phyloP scores from a whole-genome alignment of 179 eudicot genomes.

The Dionaea muscipula region DNA sequence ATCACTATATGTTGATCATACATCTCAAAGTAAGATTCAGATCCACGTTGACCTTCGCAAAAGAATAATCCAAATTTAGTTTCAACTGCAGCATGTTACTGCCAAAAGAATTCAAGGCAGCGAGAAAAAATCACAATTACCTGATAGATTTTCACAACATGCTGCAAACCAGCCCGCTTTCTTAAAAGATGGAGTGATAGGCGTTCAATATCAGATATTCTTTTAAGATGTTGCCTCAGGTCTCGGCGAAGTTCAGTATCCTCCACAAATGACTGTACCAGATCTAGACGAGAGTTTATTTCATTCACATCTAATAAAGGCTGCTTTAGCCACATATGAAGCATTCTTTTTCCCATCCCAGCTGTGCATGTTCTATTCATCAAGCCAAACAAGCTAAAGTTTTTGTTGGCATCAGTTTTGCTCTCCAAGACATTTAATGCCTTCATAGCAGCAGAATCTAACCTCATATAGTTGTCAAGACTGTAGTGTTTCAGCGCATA shows the following conservation, averaged over 20 bases:
- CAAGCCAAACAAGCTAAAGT: slow-evolving; percentile 87
- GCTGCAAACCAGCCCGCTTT: slow-evolving; percentile 57
- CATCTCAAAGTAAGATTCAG: too few relatives aligned
- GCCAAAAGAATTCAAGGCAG: slow-evolving; percentile 4
- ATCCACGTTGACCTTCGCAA: too few relatives aligned
- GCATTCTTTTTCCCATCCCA: slow-evolving; percentile 92
- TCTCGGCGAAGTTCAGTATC: slow-evolving; percentile 81
- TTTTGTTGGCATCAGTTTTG: slow-evolving; percentile 90
- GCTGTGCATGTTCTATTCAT: slow-evolving; percentile 97
- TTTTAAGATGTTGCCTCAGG: slow-evolving; percentile 75
- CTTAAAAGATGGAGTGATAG: slow-evolving; percentile 54
- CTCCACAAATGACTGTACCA: slow-evolving; percentile 90
- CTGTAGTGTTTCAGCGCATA: slow-evolving; percentile 43
- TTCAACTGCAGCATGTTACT: neutral
- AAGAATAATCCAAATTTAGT: too few relatives aligned
- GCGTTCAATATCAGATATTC: slow-evolving; percentile 84
- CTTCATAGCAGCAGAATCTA: slow-evolving; percentile 95
- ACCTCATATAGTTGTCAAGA: slow-evolving; percentile 72
- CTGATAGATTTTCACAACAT: slow-evolving; percentile 95
- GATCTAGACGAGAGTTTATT: slow-evolving; percentile 66
- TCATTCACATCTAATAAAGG: slow-evolving; percentile 75
- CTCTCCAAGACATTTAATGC: slow-evolving; percentile 96
- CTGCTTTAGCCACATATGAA: slow-evolving; percentile 96
- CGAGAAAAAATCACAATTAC: slow-evolving; percentile 19
- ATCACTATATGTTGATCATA: too few relatives aligned